These are phyloP conservation scores for Moricandia moricandioides DNA, from an alignment of 345 rosid genomes.

Conservation along the genomic window DNA sequence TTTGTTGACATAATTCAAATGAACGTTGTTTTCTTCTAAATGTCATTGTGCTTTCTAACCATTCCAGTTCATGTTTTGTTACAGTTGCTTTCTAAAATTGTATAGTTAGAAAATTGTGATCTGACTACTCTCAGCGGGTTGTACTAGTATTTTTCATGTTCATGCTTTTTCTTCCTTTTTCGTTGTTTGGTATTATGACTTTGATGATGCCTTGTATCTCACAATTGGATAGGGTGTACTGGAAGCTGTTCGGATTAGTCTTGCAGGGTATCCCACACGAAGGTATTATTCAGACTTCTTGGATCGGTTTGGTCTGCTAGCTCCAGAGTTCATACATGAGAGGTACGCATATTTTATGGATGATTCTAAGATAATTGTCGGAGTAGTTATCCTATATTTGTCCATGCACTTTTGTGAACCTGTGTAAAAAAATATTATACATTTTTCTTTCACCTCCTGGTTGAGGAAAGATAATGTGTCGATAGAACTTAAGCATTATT, in stretches of 20 bases:
- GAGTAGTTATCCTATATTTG: neutral
- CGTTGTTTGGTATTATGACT: conserved; percentile 16
- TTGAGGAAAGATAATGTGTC: neutral
- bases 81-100: neutral
- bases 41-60: neutral
- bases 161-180: neutral
- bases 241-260: conserved; percentile 97
- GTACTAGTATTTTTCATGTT: conserved; percentile 20
- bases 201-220: conserved; percentile 28
- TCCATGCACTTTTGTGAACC: neutral
- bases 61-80: neutral
- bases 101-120: conserved; percentile 12
- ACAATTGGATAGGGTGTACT: conserved; percentile 73
- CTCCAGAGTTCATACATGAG: conserved; percentile 71
- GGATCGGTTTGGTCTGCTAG: conserved; percentile 87
- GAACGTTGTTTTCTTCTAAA: neutral
- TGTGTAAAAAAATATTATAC: neutral
- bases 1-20: neutral
- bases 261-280: conserved; percentile 97
- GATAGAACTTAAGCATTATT: neutral
- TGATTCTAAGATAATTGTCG: conserved; percentile 16
- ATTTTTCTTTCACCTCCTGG: conserved; percentile 8
- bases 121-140: conserved; percentile 17
- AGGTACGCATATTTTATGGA: conserved; percentile 45
- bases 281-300: conserved; percentile 81